Evolutionary conservation across 805 yeast genomes (phyloP).

Genomic region (Grigorovia jiainica): DNA sequence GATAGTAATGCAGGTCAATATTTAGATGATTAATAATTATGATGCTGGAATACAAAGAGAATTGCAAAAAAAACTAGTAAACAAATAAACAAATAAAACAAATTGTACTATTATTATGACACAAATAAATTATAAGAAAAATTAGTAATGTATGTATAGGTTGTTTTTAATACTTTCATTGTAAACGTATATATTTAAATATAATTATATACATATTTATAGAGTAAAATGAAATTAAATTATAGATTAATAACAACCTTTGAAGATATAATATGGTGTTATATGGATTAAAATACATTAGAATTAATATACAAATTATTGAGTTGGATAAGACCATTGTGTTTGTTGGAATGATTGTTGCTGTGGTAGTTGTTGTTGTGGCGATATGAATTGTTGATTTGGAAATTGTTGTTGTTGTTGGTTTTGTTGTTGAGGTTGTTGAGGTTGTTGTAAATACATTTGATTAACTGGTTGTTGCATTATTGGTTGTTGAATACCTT

Average conservation of each 20-base stretch:
- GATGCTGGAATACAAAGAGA: background rate
- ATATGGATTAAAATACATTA: no score
- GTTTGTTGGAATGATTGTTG: background rate
- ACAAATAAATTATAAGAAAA: no score
- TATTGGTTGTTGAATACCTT: background rate
- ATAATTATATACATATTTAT: background rate
- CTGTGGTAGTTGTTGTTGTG: conserved; percentile 1
- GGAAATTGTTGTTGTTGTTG: conserved; percentile 1
- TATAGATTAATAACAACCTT: background rate
- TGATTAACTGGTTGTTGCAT: background rate
- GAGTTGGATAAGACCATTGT: background rate
- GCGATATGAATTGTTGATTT: no score
- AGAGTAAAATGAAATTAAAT: background rate
- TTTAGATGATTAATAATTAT: background rate
- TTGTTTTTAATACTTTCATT: background rate
- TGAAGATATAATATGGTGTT: no score
- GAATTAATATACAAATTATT: no score
- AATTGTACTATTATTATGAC: no score
- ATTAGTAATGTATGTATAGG: background rate
- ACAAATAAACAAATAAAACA: no score
- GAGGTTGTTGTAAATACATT: background rate
- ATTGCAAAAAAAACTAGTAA: no score
- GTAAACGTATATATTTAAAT: background rate
- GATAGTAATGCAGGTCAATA: background rate
- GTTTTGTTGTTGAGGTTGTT: conserved; percentile 1